These are phyloP conservation scores for Myrmaecium sp. DNA, from an alignment of 2,329 filamentous ascomycete genomes.

Conservation along the genomic window DNA sequence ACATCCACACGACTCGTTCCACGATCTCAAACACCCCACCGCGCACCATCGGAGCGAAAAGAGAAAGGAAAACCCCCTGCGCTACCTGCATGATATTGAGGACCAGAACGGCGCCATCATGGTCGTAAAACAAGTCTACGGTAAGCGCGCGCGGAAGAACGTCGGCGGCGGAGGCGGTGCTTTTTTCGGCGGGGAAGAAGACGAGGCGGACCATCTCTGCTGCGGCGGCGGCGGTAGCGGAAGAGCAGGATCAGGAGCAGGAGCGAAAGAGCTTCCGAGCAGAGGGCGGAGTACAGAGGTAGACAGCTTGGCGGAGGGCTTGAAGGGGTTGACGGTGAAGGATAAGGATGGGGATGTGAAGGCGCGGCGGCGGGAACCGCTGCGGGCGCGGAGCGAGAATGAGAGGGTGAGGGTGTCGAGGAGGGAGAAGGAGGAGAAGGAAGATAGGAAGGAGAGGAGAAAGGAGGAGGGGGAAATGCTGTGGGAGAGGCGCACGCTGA, in stretches of 20 bases:
- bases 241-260: constrained; percentile 3
- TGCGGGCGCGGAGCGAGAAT: background rate
- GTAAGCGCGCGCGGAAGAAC: constrained; percentile 16
- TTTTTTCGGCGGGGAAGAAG: constrained; percentile 8
- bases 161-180: too few relatives aligned
- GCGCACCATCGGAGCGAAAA: too few relatives aligned
- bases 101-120: too few relatives aligned
- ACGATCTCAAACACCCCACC: too few relatives aligned
- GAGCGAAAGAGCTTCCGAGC: background rate
- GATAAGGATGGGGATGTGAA: constrained; percentile 1
- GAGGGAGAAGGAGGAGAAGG: constrained; percentile 3
- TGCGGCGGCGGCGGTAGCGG: constrained; percentile 12
- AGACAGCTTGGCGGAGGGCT: too few relatives aligned
- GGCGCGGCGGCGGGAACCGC: constrained; percentile 1
- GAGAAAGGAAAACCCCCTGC: too few relatives aligned
- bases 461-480: constrained; percentile 1
- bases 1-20: too few relatives aligned
- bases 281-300: too few relatives aligned
- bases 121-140: constrained; percentile 23
- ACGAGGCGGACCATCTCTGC: constrained; percentile 7
- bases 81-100: too few relatives aligned
- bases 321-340: constrained; percentile 1
- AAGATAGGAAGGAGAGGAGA: background rate
- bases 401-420: constrained; percentile 1
- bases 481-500: constrained; percentile 1